phyloP scores from a whole-genome alignment of 148 eudicot genomes.

The Fagopyrum homotropicum region DNA sequence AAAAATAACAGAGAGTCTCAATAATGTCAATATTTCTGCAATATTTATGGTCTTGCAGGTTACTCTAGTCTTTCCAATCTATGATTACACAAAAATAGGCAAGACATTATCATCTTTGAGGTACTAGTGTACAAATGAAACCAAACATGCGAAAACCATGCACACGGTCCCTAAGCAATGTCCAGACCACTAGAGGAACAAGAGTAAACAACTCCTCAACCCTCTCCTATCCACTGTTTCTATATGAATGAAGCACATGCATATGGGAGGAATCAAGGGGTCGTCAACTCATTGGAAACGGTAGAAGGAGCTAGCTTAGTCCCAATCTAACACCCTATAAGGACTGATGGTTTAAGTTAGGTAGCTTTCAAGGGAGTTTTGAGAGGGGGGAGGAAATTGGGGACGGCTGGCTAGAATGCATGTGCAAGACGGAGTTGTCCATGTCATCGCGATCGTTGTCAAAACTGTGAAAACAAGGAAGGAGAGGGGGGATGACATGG shows the following conservation, averaged over 20 bases:
- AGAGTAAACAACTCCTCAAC: neutral
- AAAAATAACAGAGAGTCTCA: neutral
- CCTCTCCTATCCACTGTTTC: conserved; percentile 5
- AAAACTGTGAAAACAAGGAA: neutral
- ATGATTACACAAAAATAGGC: conserved; percentile 8
- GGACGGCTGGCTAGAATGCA: neutral
- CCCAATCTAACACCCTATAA: neutral
- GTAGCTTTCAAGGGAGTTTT: conserved; percentile 7
- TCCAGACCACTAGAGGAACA: neutral
- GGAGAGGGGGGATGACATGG: conserved; percentile 5
- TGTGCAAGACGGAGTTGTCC: conserved; percentile 10
- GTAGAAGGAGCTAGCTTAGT: neutral
- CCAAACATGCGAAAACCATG: neutral
- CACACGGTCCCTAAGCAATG: neutral
- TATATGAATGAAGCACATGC: conserved; percentile 2
- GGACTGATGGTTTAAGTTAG: neutral
- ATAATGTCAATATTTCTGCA: neutral
- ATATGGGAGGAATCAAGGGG: neutral
- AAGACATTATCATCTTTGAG: neutral
- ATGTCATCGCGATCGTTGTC: neutral
- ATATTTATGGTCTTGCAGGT: neutral
- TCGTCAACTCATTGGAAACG: conserved; percentile 4
- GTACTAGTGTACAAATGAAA: conserved; percentile 4
- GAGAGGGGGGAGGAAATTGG: neutral
- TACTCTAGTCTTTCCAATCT: neutral